A percentile compares a stretch with the other conserved stretches of the same genome.
Evolutionary conservation across 345 rosid species (phyloP).

Genomic region (Brassica rapa): DNA sequence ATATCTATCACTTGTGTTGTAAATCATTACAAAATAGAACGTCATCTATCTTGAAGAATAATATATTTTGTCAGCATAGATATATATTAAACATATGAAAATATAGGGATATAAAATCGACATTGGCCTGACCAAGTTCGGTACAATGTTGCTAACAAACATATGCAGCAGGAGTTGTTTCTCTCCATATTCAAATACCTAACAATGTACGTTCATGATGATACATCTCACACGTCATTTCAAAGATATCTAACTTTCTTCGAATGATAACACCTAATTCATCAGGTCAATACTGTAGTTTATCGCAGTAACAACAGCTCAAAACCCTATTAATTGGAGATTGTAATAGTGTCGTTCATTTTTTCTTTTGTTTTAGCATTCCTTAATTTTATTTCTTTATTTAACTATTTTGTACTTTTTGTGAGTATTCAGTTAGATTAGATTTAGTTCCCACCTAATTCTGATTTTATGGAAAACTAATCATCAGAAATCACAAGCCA

Average conservation of each 20-base stretch:
- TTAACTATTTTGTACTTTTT: not conserved
- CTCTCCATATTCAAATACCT: constrained; percentile 34
- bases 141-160: constrained; percentile 21
- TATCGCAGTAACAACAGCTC: not conserved
- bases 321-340: not conserved
- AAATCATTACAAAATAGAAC: not conserved
- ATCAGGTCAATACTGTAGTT: not conserved
- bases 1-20: not conserved
- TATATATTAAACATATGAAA: not conserved
- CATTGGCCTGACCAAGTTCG: constrained; percentile 35
- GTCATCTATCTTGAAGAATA: not conserved
- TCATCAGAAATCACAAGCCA: constrained; percentile 6
- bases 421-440: not conserved
- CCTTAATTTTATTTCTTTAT: not conserved
- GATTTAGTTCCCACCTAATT: not conserved
- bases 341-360: not conserved
- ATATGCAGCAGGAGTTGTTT: constrained; percentile 31
- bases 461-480: not conserved
- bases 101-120: constrained; percentile 2
- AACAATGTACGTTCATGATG: constrained; percentile 35
- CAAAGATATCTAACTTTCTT: constrained; percentile 14
- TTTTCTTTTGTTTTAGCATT: not conserved
- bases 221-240: constrained; percentile 39
- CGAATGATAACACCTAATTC: not conserved
- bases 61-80: not conserved